phyloP scores from a whole-genome alignment of 768 basidiomycete genomes.

The Mycena sanguinolenta region DNA sequence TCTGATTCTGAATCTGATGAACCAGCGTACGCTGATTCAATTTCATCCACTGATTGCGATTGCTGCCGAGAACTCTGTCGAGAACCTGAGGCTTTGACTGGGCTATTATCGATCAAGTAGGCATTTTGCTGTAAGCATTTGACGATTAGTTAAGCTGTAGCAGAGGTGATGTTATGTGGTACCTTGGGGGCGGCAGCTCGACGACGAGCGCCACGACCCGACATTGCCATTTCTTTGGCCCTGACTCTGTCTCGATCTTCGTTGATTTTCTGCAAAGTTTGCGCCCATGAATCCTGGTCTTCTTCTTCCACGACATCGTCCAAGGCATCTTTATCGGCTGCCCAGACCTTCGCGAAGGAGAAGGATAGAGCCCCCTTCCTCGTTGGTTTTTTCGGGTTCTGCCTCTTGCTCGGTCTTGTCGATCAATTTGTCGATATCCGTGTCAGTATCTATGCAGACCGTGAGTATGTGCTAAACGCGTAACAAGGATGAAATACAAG shows the following conservation, averaged over 20 bases:
- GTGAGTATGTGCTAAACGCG: constrained; percentile 7
- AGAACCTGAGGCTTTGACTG: constrained; percentile 27
- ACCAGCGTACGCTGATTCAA: constrained; percentile 33
- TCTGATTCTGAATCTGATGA: constrained; percentile 33
- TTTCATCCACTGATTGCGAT: constrained; percentile 14
- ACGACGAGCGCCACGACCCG: constrained; percentile 83
- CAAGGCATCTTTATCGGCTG: constrained; percentile 77
- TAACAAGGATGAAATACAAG: constrained; percentile 59
- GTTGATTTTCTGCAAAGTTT: constrained; percentile 70
- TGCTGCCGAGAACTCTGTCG: constrained; percentile 21
- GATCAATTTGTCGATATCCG: constrained; percentile 89
- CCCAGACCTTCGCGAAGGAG: constrained; percentile 94
- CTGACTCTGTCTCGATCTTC: constrained; percentile 57
- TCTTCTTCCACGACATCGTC: constrained; percentile 75
- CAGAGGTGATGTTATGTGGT: not conserved
- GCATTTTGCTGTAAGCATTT: constrained; percentile 24
- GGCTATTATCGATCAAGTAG: constrained; percentile 32
- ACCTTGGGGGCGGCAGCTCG: constrained; percentile 72
- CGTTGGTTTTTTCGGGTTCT: constrained; percentile 62
- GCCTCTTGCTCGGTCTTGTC: constrained; percentile 86
- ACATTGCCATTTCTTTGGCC: constrained; percentile 62
- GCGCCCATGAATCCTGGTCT: constrained; percentile 87
- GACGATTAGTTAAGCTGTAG: not conserved
- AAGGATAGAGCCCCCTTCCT: constrained; percentile 74
- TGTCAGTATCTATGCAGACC: constrained; percentile 71